Evolutionary conservation across 2,329 filamentous ascomycete genomes (phyloP).

Genomic region (Alternaria sp.): DNA sequence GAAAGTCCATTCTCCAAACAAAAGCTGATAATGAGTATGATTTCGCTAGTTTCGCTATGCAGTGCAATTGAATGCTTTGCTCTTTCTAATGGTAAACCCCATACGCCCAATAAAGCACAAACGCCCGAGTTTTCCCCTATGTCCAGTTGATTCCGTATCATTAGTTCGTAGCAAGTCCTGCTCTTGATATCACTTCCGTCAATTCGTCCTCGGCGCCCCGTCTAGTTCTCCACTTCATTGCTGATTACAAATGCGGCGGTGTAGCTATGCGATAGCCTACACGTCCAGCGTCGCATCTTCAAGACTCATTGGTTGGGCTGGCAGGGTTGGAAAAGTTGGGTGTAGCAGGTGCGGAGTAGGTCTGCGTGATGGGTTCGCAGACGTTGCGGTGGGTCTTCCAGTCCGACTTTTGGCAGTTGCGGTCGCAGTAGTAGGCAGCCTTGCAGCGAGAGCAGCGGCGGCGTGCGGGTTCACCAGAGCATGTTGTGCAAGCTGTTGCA

Average conservation of each 20-base stretch:
- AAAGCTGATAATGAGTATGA: conserved; percentile 2
- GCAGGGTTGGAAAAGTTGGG: conserved; percentile 40
- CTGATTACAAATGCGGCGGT: neutral
- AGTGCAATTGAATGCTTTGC: conserved; percentile 11
- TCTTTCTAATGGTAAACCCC: conserved; percentile 1
- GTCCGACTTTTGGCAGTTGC: conserved; percentile 60
- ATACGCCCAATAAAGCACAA: neutral
- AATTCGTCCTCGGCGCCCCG: neutral
- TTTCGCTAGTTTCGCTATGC: conserved; percentile 9
- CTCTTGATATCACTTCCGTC: conserved; percentile 2
- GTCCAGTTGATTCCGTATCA: conserved; percentile 1
- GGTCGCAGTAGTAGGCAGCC: conserved; percentile 60
- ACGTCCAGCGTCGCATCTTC: neutral
- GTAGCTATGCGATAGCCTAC: neutral
- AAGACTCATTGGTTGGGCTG: conserved; percentile 33
- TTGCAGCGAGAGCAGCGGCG: conserved; percentile 59
- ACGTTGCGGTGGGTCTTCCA: conserved; percentile 61
- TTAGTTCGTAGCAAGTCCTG: conserved; percentile 4
- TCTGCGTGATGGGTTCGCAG: conserved; percentile 47
- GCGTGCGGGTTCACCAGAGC: conserved; percentile 31
- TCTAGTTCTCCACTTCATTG: neutral
- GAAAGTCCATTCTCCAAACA: neutral
- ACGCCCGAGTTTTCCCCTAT: neutral
- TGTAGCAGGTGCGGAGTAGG: conserved; percentile 35
- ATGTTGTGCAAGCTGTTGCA: conserved; percentile 35